Evolutionary conservation across 129 eudicot genomes (phyloP).

Genomic region (Saposhnikovia divaricata): DNA sequence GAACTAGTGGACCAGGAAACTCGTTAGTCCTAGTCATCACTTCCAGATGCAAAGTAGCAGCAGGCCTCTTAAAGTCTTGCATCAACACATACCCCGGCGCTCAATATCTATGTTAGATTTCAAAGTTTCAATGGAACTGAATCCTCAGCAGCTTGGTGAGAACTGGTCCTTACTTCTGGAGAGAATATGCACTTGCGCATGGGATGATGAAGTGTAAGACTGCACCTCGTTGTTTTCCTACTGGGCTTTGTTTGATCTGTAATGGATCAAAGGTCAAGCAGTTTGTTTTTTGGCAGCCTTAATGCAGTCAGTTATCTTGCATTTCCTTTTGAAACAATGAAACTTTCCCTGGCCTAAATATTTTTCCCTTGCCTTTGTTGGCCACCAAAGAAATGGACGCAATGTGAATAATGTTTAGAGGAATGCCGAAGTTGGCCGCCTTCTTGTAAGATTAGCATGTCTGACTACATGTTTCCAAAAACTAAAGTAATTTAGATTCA

Average conservation of each 20-base stretch:
- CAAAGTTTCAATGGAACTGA: conserved; percentile 82
- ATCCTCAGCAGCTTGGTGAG: conserved; percentile 74
- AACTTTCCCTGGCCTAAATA: conserved; percentile 15
- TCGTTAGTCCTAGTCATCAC: conserved; percentile 37
- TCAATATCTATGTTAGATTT: conserved; percentile 68
- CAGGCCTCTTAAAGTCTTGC: conserved; percentile 32
- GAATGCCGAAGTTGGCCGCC: conserved; percentile 38
- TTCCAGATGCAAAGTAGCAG: conserved; percentile 42
- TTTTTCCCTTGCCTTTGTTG: neutral
- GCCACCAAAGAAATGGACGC: conserved; percentile 3
- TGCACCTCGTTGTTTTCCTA: conserved; percentile 13
- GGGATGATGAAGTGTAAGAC: conserved; percentile 38
- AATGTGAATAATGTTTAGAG: no score
- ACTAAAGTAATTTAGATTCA: conserved; percentile 61
- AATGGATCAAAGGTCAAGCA: conserved; percentile 22
- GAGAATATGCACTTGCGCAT: conserved; percentile 58
- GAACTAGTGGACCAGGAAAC: conserved; percentile 23
- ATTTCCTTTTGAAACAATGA: conserved; percentile 18
- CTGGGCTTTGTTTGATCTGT: conserved; percentile 22
- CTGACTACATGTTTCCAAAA: conserved; percentile 31
- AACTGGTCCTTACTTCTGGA: conserved; percentile 81
- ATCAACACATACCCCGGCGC: conserved; percentile 22
- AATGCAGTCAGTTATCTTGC: conserved; percentile 9
- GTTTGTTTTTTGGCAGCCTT: neutral
- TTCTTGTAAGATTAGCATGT: conserved; percentile 66